Conservation (phyloP, 805 yeast species). For the Spathaspora arborariae region DNA sequence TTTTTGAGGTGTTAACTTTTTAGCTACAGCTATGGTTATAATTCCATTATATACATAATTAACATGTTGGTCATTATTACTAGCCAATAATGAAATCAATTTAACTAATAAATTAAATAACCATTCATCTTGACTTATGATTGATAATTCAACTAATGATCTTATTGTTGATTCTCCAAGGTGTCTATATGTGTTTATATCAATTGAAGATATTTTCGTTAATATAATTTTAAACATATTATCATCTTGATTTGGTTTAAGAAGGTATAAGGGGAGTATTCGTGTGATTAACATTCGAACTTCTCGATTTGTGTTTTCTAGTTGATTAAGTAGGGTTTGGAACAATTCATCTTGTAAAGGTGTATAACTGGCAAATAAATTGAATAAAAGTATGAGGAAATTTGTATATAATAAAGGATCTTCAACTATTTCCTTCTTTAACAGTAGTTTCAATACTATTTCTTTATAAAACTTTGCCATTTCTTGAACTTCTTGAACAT, state of each 20-base stretch:
- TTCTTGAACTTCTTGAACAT: slow-evolving; percentile 17
- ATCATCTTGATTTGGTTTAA: slow-evolving; percentile 23
- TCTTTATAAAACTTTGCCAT: slow-evolving; percentile 21
- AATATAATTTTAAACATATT: slow-evolving; percentile 44
- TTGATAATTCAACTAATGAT: slow-evolving; percentile 64
- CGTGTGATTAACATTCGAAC: slow-evolving; percentile 51
- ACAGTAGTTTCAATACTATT: slow-evolving; percentile 18
- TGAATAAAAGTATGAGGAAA: slow-evolving; percentile 44
- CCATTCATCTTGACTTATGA: slow-evolving; percentile 61
- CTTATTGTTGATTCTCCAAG: slow-evolving; percentile 56
- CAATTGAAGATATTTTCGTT: slow-evolving; percentile 38
- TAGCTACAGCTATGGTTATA: slow-evolving; percentile 51
- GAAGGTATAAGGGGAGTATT: slow-evolving; percentile 50
- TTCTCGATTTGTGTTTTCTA: slow-evolving; percentile 47
- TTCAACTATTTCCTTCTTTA: slow-evolving; percentile 9
- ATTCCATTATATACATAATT: slow-evolving; percentile 68
- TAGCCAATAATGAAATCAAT: slow-evolving; percentile 63
- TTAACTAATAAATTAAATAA: slow-evolving; percentile 63
- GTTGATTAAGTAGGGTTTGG: slow-evolving; percentile 36
- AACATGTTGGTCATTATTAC: slow-evolving; percentile 58
- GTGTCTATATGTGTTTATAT: slow-evolving; percentile 28
- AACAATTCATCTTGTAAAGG: slow-evolving; percentile 42
- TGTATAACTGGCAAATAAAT: slow-evolving; percentile 49
- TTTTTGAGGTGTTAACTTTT: slow-evolving; percentile 69
- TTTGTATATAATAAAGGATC: slow-evolving; percentile 33